Evolutionary conservation across 2,329 filamentous ascomycete genomes (phyloP), one percentile per base, ranked within the genome.

Genomic region (Colletotrichum destructivum): DNA sequence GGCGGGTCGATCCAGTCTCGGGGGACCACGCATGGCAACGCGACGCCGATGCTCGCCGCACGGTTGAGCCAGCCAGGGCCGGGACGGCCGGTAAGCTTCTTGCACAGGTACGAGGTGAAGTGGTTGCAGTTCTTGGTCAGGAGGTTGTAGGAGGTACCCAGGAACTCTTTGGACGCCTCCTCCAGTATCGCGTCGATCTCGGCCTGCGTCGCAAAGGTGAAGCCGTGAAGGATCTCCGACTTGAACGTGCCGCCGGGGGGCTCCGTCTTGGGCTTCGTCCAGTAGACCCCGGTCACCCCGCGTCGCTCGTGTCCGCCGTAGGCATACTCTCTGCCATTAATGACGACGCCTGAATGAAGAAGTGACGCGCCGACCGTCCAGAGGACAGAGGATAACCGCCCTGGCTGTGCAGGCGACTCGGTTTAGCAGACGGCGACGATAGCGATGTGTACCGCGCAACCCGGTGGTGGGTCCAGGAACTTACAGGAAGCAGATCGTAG

Each of bases 81-180:
- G 1, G 90, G 84, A 56, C 89, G 88, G 7, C 91, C 90, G 2
- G 93, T 96, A 66, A 97, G 86, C 75, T 89, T 89, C 79, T 92
- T 86, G 81, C 93, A 95, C 21, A 97, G 87, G 76, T 92, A 90
- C 23, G 90, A 90, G 2, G 94, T 96, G 80, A 97, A 97, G 80
- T 97, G 94, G 80, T 97, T 97, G 87, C 94, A 97, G 81, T 97
- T 97, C 76, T 91, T 91, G 23, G 91, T 94, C 55, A 97, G 86
- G 16, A 97, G 88, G 77, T 96, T 96, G 82, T 97, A 96, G 16
- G 88, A 88, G 0, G 91, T 91, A 31, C 94, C 94, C 68, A 91
- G 87, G 77, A 96, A 97, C 75, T 91, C 87, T 52, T 92, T 88
- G 1, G 92, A 94, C 15, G 91, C 92, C 68, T 86, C 85, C 76